Base-by-base conservation (phyloP, 371 early-diverging fungal species). In the Thermomucor indicae-seudaticae region DNA sequence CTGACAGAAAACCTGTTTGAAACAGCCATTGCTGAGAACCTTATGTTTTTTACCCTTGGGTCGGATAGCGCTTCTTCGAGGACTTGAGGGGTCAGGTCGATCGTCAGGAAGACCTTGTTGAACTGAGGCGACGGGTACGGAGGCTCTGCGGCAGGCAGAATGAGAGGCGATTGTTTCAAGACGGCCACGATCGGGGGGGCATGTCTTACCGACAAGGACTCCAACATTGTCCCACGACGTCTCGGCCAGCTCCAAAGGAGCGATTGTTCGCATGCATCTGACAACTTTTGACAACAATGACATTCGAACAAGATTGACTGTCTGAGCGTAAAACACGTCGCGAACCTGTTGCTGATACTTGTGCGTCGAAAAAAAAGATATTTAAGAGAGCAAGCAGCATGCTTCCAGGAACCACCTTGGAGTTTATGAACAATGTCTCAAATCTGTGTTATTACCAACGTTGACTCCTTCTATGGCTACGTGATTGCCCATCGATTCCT, bases 161-260 rank as follows among this genome's bases (percentile, higher is more conserved):
- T 27, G 20, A 12, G 20, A 42, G 22, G 12, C 23, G 43, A 17
- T 10, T 10, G 8, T 34, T 34, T n/a, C 5, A 37, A 10, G 16
- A 37, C 20, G 37, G 37, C 17, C 8, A 57, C 38, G 27, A 46
- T 40, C 28, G 48, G 47, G 27, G 17, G 10, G 5, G 3, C 32
- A 1, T 48, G 23, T 32, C 58, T 42, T 73, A 85, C 86, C 95
- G 25, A 97, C 75, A 43, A 96, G 76, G 23, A 91, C 68, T 27
- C 97, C 96, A 29, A 96, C 95, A 75, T 99, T 99, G 67, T 99
- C 99, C 99, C 99, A 99, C 3, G 87, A 70, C 3, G 75, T 70
- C 34, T 93, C 94, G 5, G 97, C 96, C 39, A 93, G 77, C 47
- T 78, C 78, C 48, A 93, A 66, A 23, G 99, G 98, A 50, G 96